Base-by-base conservation (phyloP, 306 rosid genomes). In the Hippophae rhamnoides region DNA sequence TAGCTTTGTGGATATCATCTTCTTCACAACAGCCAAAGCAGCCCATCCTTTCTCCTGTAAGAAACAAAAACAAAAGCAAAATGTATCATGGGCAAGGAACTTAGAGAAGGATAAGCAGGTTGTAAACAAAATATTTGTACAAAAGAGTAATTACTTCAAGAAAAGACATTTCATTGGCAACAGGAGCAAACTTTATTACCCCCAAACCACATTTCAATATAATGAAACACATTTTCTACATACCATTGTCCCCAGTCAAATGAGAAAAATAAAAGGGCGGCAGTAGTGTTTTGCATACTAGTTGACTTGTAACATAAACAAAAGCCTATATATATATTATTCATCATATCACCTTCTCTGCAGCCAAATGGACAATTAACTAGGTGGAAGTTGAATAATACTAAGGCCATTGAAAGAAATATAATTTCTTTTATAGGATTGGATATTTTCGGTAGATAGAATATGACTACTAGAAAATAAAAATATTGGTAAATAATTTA, bases 11-110 rank as follows among this genome's bases (percentile, higher is more conserved):
- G 60, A 61, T 43, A 41, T 85, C 90, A 71, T 78, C 68, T 38
- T 68, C 72, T 52, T 63, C 80, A 76, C 90, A 85, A 58, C 85
- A 89, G 60, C 88, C 70, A 70, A 89, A 89, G 77, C 88, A 85
- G 77, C 86, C 76, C 94, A 89, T 76, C 66, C 68, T 72, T 63
- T 41, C 38, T 56, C 74, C 77, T 81, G 70, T 25, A 64, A 46
- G 7, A 31, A 55, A 61, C 59, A 44, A 58, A 57, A 66, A 52
- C 51, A 47, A 53, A 53, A 10, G 40, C 26, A 9, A 53, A 53
- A 49, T 12, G n/a, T 23, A 12, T 13, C 53, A 13, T 49, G 53
- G n/a, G 14, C 13, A 49, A 49, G 14, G 5, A 49, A 49, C 23
- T 23, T 49, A 12, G 1, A 49, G 2, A 49, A 49, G 23, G 53